A percentile compares a stretch with the other conserved stretches of the same genome.
phyloP scores from a whole-genome alignment of 139 green algal genomes.

The Pleodorina starrii region DNA sequence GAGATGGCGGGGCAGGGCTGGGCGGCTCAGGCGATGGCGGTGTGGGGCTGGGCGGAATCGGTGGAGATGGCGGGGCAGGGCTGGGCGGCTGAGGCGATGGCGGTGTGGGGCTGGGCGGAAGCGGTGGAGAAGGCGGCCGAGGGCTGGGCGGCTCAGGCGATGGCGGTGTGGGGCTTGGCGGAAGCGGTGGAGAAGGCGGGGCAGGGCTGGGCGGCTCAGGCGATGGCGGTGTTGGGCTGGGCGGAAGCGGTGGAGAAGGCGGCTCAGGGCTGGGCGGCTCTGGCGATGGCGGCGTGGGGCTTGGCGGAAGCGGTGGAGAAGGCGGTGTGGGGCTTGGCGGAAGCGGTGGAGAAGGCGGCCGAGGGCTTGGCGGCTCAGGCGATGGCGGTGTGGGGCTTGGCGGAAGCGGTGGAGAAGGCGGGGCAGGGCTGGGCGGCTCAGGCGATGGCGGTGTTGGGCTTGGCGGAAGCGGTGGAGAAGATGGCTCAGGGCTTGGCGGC shows the following conservation, averaged over 20 bases:
- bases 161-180: too few species aligned
- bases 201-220: not conserved
- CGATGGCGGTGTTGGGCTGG: not conserved
- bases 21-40: not conserved
- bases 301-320: not conserved
- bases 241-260: not conserved
- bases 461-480: not conserved
- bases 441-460: not conserved
- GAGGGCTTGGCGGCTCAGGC: not conserved
- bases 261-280: not conserved
- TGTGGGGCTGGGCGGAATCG: too few species aligned
- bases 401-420: not conserved
- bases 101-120: not conserved
- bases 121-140: too few species aligned
- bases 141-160: too few species aligned
- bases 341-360: not conserved
- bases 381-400: not conserved
- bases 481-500: not conserved
- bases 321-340: not conserved
- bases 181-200: not conserved
- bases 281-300: too few species aligned
- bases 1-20: not conserved
- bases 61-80: not conserved
- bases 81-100: not conserved
- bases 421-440: not conserved